Evolutionary conservation across 139 green algal genomes (phyloP).

Genomic region (Pleodorina starrii): DNA sequence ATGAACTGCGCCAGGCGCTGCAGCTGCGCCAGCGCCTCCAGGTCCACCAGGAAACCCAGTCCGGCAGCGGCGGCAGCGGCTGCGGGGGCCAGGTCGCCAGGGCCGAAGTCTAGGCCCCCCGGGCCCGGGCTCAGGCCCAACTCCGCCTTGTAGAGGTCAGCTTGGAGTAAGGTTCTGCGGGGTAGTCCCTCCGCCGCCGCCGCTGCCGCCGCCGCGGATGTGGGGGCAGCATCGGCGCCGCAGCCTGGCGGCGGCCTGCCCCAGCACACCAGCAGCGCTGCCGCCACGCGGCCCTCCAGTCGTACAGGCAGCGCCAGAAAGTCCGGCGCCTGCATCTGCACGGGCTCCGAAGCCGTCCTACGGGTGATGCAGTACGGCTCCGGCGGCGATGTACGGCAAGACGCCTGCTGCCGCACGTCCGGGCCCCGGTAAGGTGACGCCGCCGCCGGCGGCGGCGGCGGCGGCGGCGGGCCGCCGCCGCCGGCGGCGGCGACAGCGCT

Average conservation of each 20-base stretch:
- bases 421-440: neutral
- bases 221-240: too few relatives aligned
- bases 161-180: too few relatives aligned
- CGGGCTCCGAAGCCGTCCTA: neutral
- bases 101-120: too few relatives aligned
- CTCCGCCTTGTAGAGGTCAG: too few relatives aligned
- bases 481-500: too few relatives aligned
- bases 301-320: neutral
- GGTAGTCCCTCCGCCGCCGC: too few relatives aligned
- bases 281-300: neutral
- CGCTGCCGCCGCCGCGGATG: neutral
- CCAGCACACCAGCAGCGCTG: constrained; percentile 14
- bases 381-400: neutral
- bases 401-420: neutral
- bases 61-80: neutral
- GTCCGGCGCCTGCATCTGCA: neutral
- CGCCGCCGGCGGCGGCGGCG: neutral
- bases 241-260: neutral
- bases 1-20: constrained; percentile 11
- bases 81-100: neutral
- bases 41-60: neutral
- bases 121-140: too few relatives aligned
- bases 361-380: neutral
- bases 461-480: too few relatives aligned
- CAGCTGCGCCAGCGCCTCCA: constrained; percentile 9